phyloP scores from a whole-genome alignment of 768 basidiomycete genomes.

The Kwoniella dejecticola region DNA sequence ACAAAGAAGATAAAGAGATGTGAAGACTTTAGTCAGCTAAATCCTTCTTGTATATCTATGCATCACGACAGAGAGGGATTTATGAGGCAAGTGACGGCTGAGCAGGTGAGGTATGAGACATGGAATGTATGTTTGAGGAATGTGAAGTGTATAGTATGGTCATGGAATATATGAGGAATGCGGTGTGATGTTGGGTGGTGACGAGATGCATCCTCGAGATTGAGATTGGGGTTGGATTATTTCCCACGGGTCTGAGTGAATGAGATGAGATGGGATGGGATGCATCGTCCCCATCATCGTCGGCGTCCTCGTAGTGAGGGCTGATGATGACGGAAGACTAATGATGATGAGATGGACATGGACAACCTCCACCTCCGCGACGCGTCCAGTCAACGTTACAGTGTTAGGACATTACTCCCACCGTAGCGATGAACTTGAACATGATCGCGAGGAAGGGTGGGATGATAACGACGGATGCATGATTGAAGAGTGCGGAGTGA shows the following conservation, averaged over 20 bases:
- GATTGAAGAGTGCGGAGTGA: conserved; percentile 3
- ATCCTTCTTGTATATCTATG: not conserved
- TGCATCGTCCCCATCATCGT: conserved; percentile 1
- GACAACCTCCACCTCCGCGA: conserved; percentile 23
- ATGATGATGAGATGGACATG: conserved; percentile 2
- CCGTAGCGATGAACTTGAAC: not conserved
- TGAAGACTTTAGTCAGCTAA: not conserved
- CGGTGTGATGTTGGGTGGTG: not conserved
- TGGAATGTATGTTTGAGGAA: conserved; percentile 10
- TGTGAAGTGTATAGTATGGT: not conserved
- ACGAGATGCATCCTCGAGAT: not conserved
- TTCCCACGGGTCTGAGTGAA: not conserved
- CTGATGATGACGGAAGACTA: not conserved
- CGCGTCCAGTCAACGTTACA: conserved; percentile 14
- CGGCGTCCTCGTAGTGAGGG: not conserved
- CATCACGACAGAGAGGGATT: too few species aligned
- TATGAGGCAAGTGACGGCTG: not conserved
- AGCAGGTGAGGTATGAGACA: conserved; percentile 3
- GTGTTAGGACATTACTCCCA: conserved; percentile 1
- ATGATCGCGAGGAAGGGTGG: conserved; percentile 5
- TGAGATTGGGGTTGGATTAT: not conserved
- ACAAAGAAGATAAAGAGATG: not conserved
- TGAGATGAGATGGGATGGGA: conserved; percentile 6
- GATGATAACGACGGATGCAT: conserved; percentile 3
- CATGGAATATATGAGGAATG: not conserved